A percentile compares a stretch with the other conserved stretches of the same genome.
Evolutionary conservation across 1,284 basidiomycete species (phyloP).

Genomic region (Trichosporon inkin): DNA sequence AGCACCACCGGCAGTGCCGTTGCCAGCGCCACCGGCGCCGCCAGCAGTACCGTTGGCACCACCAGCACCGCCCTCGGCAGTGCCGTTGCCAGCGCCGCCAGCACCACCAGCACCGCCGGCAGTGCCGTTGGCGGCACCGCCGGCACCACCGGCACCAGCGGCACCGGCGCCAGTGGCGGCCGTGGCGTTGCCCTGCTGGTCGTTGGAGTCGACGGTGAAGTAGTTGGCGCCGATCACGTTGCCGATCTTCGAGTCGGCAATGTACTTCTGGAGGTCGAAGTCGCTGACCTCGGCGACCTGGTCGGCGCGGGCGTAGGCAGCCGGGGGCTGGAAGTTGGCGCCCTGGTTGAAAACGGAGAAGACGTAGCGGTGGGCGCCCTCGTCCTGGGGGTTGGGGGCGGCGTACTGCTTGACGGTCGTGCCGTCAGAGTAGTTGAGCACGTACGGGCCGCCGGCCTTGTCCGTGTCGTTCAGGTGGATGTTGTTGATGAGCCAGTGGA

Average conservation of each 20-base stretch:
- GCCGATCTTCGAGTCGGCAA: conserved; percentile 44
- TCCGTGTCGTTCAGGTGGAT: conserved; percentile 57
- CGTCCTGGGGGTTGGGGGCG: conserved; percentile 63
- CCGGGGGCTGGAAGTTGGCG: conserved; percentile 60
- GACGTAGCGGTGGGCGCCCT: conserved; percentile 64
- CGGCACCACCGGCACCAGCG: conserved; percentile 25
- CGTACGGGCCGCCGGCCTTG: conserved; percentile 48
- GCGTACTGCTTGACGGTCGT: conserved; percentile 59
- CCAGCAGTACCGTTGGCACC: conserved; percentile 5
- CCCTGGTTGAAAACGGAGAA: conserved; percentile 21
- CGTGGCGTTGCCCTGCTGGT: conserved; percentile 58
- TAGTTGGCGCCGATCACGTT: conserved; percentile 57
- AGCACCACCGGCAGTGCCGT: not conserved
- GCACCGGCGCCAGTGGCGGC: conserved; percentile 50
- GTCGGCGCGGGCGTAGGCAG: conserved; percentile 56
- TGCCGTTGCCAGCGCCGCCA: conserved; percentile 17
- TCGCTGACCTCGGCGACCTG: conserved; percentile 58
- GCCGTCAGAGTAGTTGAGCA: conserved; percentile 21
- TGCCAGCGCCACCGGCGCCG: not conserved
- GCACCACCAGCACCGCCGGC: conserved; percentile 20
- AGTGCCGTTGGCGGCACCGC: conserved; percentile 15
- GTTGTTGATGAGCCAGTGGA: conserved; percentile 75
- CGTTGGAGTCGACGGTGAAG: conserved; percentile 60
- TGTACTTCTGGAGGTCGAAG: conserved; percentile 53
- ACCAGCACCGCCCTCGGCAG: no score